Base-by-base conservation (phyloP, 495 filamentous ascomycete genomes). In the Bombardia bombarda region DNA sequence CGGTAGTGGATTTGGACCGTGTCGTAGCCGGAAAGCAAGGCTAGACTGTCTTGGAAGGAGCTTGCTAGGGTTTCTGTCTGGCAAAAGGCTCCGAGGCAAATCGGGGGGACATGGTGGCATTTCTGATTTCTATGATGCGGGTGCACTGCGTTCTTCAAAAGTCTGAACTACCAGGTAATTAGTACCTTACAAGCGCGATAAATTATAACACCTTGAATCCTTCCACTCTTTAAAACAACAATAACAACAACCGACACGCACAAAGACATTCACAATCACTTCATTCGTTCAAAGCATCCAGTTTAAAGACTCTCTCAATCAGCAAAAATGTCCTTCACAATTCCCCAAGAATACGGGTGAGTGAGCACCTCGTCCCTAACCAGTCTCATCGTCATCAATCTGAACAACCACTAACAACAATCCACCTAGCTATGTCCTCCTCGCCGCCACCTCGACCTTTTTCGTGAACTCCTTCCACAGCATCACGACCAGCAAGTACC, bases 381-480 rank as follows among this genome's bases (percentile, higher is more conserved):
- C 26, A 10, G 2, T 28, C 2, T 8, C 2, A 10, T 28, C 26
- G 9, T 28, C 3, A 3, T 1, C 2, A 4, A 28, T 28, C 26
- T 4, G 34, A 38, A 20, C 32, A 52, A n/a, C 21, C 9, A 7
- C 35, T 23, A 23, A n/a, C 18, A 28, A 20, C 32, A 13, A 24
- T 6, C 3, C 7, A 22, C 35, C 36, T 47, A 70, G 67, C 55
- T 67, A 66, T 56, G 79, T 81, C 64, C 73, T 89, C 32, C 68
- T 61, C 47, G 70, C 77, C 45, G 72, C 80, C 14, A 70, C 75
- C 37, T 64, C 82, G 34, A 74, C 80, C 30, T 61, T 75, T 55
- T 68, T 82, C 48, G 46, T 86, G 52, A 74, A 71, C 62, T 53
- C 53, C 12, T 61, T 62, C 44, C 84, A 87, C 60, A 49, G 58